Conservation (phyloP, 164 flowering plant genomes). For the Piper longum region DNA sequence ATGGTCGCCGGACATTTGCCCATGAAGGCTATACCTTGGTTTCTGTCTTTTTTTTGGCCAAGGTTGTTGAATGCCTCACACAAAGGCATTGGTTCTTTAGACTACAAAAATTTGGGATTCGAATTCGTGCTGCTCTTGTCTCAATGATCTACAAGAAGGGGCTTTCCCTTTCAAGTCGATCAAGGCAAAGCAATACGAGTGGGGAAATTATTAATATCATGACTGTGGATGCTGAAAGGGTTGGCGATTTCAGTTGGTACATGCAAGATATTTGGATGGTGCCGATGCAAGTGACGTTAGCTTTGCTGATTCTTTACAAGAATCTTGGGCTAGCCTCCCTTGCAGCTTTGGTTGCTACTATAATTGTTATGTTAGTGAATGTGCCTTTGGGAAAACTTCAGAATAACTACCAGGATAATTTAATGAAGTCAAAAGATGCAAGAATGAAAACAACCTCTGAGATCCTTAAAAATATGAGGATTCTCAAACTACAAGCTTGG, state of each 20-base stretch:
- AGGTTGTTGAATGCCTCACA: slow-evolving; percentile 47
- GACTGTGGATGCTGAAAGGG: slow-evolving; percentile 62
- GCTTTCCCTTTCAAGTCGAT: slow-evolving; percentile 44
- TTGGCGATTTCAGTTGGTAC: slow-evolving; percentile 45
- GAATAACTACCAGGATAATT: slow-evolving; percentile 34
- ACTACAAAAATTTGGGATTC: slow-evolving; percentile 34
- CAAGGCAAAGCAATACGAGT: slow-evolving; percentile 46
- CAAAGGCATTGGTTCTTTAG: slow-evolving; percentile 54
- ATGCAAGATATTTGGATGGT: slow-evolving; percentile 68
- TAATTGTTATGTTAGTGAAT: slow-evolving; percentile 43
- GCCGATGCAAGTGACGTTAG: slow-evolving; percentile 39
- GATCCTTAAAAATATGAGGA: slow-evolving; percentile 62
- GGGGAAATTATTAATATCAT: slow-evolving; percentile 75
- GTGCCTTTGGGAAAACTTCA: slow-evolving; percentile 37
- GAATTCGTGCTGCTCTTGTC: slow-evolving; percentile 32
- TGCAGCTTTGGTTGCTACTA: slow-evolving; percentile 41
- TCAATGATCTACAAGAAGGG: slow-evolving; percentile 45
- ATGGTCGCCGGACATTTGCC: slow-evolving; percentile 23
- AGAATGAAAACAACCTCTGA: slow-evolving; percentile 70
- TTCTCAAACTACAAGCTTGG: slow-evolving; percentile 78
- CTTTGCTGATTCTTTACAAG: slow-evolving; percentile 45
- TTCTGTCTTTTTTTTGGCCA: slow-evolving; percentile 38
- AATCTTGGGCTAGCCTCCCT: slow-evolving; percentile 55
- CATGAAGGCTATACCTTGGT: slow-evolving; percentile 47
- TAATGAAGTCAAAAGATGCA: slow-evolving; percentile 60